Evolutionary conservation across 2,329 filamentous ascomycete species (phyloP).

Genomic region (Dryadomyces quercivorus): DNA sequence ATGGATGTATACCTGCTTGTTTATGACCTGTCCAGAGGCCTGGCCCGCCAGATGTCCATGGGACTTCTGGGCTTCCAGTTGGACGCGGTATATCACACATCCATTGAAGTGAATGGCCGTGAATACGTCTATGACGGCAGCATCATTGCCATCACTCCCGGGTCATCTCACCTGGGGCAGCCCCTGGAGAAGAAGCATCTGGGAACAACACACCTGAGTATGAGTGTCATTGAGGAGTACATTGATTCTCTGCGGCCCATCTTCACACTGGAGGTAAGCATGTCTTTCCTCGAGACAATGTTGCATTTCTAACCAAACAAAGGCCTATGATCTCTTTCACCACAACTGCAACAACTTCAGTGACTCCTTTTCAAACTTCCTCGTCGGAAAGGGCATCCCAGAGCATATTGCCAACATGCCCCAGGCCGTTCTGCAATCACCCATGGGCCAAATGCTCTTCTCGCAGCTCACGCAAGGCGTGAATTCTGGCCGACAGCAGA

Average conservation of each 20-base stretch:
- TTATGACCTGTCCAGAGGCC: constrained; percentile 61
- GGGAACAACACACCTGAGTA: constrained; percentile 65
- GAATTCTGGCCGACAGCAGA: constrained; percentile 32
- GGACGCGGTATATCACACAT: constrained; percentile 92
- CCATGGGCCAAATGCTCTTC: constrained; percentile 77
- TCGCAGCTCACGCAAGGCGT: constrained; percentile 50
- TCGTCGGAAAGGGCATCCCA: constrained; percentile 80
- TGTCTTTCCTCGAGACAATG: background rate
- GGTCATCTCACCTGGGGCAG: constrained; percentile 72
- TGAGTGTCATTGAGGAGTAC: constrained; percentile 77
- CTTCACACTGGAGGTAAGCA: constrained; percentile 60
- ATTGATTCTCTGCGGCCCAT: constrained; percentile 70
- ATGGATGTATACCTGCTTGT: constrained; percentile 72
- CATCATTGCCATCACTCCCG: constrained; percentile 69
- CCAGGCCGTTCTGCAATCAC: constrained; percentile 71
- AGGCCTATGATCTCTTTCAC: constrained; percentile 78
- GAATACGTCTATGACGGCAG: constrained; percentile 89
- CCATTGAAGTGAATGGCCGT: constrained; percentile 68
- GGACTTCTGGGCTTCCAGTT: constrained; percentile 48
- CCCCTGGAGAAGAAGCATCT: constrained; percentile 67
- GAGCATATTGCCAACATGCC: constrained; percentile 77
- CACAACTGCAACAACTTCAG: constrained; percentile 99
- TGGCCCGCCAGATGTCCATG: constrained; percentile 43
- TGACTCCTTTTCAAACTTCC: constrained; percentile 81
- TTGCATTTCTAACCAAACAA: constrained; percentile 18